Base-by-base conservation (phyloP, 495 filamentous ascomycete species). In the Tirmania nivea region DNA sequence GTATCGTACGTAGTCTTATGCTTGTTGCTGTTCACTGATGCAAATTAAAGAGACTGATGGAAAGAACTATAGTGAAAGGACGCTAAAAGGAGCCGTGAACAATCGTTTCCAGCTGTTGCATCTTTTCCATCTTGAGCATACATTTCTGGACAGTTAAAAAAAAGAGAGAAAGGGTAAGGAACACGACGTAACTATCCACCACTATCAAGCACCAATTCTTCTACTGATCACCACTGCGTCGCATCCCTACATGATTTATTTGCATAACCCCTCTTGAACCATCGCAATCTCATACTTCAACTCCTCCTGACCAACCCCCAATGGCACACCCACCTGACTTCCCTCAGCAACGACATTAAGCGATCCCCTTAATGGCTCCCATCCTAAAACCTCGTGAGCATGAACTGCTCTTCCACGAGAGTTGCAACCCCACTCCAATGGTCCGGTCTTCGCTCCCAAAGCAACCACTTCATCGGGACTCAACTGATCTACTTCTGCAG, bases 401-500 rank as follows among this genome's bases (percentile, higher is more conserved):
- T 55, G 52, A 10, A 52, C 17, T 14, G 51, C 55, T 16, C 53
- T 50, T 20, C 55, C 39, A 35, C 57, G 53, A 11, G 55, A 59
- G 56, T 59, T 59, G 10, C 51, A 42, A 25, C 55, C 57, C 34
- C 25, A 58, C 25, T 59, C 55, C 35, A 57, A 49, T 4, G 31
- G 51, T 9, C 57, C 55, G n/a, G 54, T 57, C 5, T 14, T 54
- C 10, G 54, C 51, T 14, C 39, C 39, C 9, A 61, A 61, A 3
- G 35, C 36, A n/a, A 34, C 52, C 5, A 61, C 17, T 3, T 60
- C 54, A 3, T 56, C 54, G 8, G 48, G 47, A 17, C 39, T 57
- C 45, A 61, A 35, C 1, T 51, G 56, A 12, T 66, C 65, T 10
- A 78, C 69, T 34, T 71, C 69, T 14, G 71, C 68, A 0, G 67